These are phyloP conservation scores for Balansia obtecta DNA, from an alignment of 2,329 filamentous ascomycete species.

Conservation along the genomic window DNA sequence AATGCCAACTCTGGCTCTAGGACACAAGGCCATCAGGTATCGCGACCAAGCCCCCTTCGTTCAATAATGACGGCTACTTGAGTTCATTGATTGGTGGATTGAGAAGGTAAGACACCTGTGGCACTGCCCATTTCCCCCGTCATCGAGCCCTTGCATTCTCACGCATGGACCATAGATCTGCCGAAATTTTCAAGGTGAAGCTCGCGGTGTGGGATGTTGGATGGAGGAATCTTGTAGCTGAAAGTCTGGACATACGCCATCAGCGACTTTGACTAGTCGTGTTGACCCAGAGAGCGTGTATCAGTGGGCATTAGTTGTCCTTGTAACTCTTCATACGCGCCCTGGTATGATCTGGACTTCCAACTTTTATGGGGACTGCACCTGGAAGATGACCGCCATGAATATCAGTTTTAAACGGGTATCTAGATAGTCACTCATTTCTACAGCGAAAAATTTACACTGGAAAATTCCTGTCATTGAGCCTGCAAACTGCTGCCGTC, in stretches of 20 bases:
- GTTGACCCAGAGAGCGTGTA: background rate
- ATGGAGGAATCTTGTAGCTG: background rate
- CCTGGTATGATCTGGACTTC: background rate
- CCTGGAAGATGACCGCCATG: background rate
- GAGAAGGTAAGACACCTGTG: constrained; percentile 15
- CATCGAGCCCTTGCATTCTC: background rate
- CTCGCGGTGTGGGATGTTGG: constrained; percentile 4
- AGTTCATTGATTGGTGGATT: constrained; percentile 25
- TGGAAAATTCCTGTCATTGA: too few relatives aligned
- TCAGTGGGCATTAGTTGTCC: background rate
- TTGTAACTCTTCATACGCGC: background rate
- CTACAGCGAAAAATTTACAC: background rate
- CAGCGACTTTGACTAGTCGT: background rate
- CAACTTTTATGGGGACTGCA: background rate
- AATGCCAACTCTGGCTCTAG: constrained; percentile 32
- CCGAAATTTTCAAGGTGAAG: constrained; percentile 5
- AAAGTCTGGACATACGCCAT: background rate
- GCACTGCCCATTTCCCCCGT: background rate
- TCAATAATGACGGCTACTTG: constrained; percentile 53
- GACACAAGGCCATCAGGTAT: constrained; percentile 35
- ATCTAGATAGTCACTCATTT: constrained; percentile 1
- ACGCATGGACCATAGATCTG: constrained; percentile 2
- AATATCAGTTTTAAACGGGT: background rate
- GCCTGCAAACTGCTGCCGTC: background rate
- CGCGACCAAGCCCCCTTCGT: constrained; percentile 55